These are phyloP conservation scores for Trichoderma guizhouense DNA, from an alignment of 2,329 filamentous ascomycete genomes.

Conservation along the genomic window DNA sequence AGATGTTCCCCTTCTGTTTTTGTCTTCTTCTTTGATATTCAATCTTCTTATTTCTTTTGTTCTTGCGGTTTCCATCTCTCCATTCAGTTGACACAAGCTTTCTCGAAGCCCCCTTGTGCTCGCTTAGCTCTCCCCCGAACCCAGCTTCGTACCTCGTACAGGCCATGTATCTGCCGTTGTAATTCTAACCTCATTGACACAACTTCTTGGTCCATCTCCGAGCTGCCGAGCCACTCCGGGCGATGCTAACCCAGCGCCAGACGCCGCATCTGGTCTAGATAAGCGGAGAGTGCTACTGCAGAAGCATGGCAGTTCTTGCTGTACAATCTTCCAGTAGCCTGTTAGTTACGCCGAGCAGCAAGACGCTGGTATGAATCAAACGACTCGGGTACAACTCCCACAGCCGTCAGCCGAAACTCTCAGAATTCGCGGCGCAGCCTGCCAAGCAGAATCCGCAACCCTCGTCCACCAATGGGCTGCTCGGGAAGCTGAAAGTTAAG, in stretches of 20 bases:
- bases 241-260: background rate
- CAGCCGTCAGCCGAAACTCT: background rate
- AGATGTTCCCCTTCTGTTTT: too few species aligned
- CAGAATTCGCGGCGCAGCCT: background rate
- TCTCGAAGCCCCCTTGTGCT: background rate
- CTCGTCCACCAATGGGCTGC: background rate
- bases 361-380: background rate
- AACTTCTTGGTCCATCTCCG: background rate
- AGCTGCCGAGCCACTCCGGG: background rate
- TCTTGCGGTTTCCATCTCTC: background rate
- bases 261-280: background rate
- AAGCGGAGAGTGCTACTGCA: background rate
- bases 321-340: background rate
- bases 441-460: background rate
- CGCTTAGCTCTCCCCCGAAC: background rate
- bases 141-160: background rate
- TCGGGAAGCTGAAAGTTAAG: background rate
- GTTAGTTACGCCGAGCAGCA: background rate
- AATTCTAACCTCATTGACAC: background rate
- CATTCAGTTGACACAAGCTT: background rate
- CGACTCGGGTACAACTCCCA: background rate
- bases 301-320: background rate
- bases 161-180: background rate
- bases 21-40: too few species aligned
- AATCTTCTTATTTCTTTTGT: background rate